Conservation (phyloP, 2,329 filamentous ascomycete genomes). For the Teratosphaeria pseudoeucalypti region DNA sequence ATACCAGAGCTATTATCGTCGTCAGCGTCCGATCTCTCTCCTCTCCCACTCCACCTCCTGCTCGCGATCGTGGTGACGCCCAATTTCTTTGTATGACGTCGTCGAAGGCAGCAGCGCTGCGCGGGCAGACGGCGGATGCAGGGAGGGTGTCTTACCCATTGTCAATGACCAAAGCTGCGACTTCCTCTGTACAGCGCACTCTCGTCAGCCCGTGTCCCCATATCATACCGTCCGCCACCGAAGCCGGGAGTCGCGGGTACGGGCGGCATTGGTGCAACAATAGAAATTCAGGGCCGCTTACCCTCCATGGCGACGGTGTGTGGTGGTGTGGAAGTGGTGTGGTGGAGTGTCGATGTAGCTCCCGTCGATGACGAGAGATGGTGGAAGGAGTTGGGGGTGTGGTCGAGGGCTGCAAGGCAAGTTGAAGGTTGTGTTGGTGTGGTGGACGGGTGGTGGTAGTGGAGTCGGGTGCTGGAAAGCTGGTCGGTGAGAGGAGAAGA, state of each 20-base stretch:
- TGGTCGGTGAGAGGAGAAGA: slow-evolving; percentile 6
- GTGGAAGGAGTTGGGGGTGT: neutral
- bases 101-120: slow-evolving; percentile 12
- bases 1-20: slow-evolving; percentile 76
- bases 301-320: slow-evolving; percentile 17
- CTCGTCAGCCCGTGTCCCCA: slow-evolving; percentile 12
- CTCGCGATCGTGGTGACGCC: slow-evolving; percentile 5
- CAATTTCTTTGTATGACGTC: slow-evolving; percentile 22
- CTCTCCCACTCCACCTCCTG: slow-evolving; percentile 1
- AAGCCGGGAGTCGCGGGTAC: neutral
- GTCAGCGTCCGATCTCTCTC: slow-evolving; percentile 15
- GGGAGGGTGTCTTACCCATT: slow-evolving; percentile 80
- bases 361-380: neutral
- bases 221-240: neutral
- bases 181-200: slow-evolving; percentile 65
- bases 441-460: neutral
- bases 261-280: slow-evolving; percentile 4
- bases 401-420: slow-evolving; percentile 1
- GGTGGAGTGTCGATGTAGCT: neutral
- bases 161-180: slow-evolving; percentile 99
- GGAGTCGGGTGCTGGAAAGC: slow-evolving; percentile 1
- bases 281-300: slow-evolving; percentile 11
- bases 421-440: slow-evolving; percentile 1
- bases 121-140: slow-evolving; percentile 14
- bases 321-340: slow-evolving; percentile 1